These are phyloP conservation scores for Nicotiana benthamiana DNA, from an alignment of 257 asterid genomes.

Conservation along the genomic window DNA sequence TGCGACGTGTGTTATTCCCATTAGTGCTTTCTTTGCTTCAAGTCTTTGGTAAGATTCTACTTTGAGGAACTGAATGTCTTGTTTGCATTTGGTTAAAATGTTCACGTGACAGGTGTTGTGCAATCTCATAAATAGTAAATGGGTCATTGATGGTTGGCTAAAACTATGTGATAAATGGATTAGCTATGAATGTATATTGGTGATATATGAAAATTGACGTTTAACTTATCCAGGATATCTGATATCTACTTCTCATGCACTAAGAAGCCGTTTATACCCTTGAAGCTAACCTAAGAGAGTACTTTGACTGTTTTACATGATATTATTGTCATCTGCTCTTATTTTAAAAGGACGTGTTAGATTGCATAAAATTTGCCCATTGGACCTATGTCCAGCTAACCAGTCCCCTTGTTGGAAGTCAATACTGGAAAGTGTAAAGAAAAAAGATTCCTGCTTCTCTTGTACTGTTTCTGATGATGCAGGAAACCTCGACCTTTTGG, in stretches of 20 bases:
- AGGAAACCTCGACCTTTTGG: neutral
- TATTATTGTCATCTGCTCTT: neutral
- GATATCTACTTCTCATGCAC: neutral
- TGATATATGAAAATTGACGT: neutral
- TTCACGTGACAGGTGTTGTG: neutral
- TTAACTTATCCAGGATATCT: neutral
- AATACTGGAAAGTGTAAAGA: neutral
- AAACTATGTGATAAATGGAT: neutral
- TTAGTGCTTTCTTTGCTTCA: conserved; percentile 90
- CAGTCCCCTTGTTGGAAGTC: neutral
- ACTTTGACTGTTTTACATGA: neutral
- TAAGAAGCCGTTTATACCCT: neutral
- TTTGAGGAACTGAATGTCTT: neutral
- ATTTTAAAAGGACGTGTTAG: neutral
- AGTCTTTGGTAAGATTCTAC: conserved; percentile 68
- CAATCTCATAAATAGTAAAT: neutral
- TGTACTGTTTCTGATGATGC: neutral
- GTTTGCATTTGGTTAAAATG: neutral
- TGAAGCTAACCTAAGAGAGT: neutral
- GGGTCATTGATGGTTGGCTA: neutral
- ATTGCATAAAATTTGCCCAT: neutral
- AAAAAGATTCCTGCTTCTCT: neutral
- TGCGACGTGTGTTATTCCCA: conserved; percentile 87
- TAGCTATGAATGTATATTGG: neutral
- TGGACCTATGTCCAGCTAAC: neutral